These are phyloP conservation scores for Candolleomyces aberdarensis DNA, from an alignment of 768 basidiomycete species.

Conservation along the genomic window DNA sequence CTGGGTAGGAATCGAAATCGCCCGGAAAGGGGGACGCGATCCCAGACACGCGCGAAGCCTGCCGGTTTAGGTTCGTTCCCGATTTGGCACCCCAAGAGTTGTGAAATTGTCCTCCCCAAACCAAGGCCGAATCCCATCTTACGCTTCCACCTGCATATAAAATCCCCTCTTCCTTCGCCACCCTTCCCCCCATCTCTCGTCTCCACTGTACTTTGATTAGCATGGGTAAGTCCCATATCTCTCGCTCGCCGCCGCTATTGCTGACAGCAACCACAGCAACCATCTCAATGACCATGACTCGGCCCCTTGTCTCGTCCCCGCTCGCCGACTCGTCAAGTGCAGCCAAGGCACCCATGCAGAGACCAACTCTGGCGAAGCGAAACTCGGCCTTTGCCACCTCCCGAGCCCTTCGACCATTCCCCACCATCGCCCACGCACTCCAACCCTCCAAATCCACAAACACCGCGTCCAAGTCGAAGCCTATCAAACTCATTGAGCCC, in stretches of 20 bases:
- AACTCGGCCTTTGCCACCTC: conserved; percentile 63
- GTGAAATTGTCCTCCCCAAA: conserved; percentile 9
- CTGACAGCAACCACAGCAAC: conserved; percentile 16
- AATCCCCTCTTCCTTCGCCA: neutral
- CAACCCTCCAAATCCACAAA: conserved; percentile 27
- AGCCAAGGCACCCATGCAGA: conserved; percentile 20
- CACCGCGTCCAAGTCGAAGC: conserved; percentile 31
- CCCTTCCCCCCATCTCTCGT: neutral
- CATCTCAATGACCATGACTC: conserved; percentile 27
- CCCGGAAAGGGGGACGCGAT: neutral
- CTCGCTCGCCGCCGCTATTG: neutral
- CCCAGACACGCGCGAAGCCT: neutral
- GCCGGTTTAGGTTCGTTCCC: neutral
- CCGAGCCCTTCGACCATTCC: conserved; percentile 76
- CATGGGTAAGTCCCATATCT: conserved; percentile 8
- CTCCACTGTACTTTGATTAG: neutral
- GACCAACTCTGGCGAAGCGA: conserved; percentile 38
- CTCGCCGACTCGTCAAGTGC: conserved; percentile 44
- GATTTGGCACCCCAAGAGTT: conserved; percentile 22
- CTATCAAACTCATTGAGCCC: conserved; percentile 76
- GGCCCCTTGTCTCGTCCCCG: conserved; percentile 60
- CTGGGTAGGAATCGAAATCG: too few species aligned
- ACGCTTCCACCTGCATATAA: conserved; percentile 1
- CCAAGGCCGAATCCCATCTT: conserved; percentile 3
- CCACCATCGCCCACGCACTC: conserved; percentile 51